These are phyloP conservation scores for Rosa multiflora DNA, from an alignment of 306 rosid species.

Conservation along the genomic window DNA sequence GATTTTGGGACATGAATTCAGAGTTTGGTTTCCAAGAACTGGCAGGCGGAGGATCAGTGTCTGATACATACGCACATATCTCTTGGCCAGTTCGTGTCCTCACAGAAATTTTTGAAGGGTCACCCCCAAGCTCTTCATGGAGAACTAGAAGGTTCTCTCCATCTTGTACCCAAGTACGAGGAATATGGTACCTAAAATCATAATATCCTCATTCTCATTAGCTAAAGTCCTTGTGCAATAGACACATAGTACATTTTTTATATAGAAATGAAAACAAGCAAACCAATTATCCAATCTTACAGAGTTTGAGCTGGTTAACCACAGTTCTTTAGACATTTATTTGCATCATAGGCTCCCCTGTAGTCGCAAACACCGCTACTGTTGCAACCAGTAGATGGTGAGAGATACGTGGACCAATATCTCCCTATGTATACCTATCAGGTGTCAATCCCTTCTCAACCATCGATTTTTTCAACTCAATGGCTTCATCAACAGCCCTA, in stretches of 20 bases:
- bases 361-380: constrained; percentile 11
- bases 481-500: constrained; percentile 37
- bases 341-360: constrained; percentile 18
- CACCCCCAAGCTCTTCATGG: constrained; percentile 37
- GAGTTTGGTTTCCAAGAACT: constrained; percentile 13
- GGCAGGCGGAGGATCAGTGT: constrained; percentile 18
- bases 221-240: background rate
- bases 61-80: constrained; percentile 8
- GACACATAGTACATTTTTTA: background rate
- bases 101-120: constrained; percentile 25
- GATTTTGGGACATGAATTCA: constrained; percentile 4
- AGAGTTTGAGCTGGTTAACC: constrained; percentile 16
- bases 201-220: background rate
- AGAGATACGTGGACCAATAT: constrained; percentile 15
- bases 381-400: constrained; percentile 13
- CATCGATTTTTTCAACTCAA: constrained; percentile 31
- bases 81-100: constrained; percentile 19
- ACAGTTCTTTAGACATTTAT: constrained; percentile 21
- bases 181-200: constrained; percentile 35
- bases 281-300: background rate
- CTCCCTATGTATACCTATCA: constrained; percentile 25
- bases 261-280: background rate
- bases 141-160: constrained; percentile 31
- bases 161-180: constrained; percentile 22
- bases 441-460: constrained; percentile 37